These are phyloP conservation scores for Coemansia sp. DNA, from an alignment of 192 early-diverging fungal species.

Conservation along the genomic window DNA sequence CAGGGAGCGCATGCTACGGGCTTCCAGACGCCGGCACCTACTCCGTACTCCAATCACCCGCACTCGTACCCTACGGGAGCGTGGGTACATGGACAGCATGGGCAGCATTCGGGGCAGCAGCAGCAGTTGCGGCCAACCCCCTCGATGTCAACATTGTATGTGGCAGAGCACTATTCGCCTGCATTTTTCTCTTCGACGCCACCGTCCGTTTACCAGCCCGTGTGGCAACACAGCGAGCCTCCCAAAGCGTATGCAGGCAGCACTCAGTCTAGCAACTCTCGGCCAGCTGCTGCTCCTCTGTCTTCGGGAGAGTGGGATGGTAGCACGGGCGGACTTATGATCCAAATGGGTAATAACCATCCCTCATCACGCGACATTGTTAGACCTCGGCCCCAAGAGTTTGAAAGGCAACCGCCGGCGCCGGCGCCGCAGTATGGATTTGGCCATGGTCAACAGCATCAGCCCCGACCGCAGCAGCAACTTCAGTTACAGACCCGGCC, in stretches of 20 bases:
- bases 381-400: not conserved
- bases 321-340: conserved; percentile 7
- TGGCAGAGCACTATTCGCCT: not conserved
- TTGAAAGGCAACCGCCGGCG: not conserved
- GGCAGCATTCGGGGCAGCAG: not conserved
- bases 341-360: not conserved
- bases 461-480: not conserved
- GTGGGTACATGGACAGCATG: not conserved
- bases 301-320: conserved; percentile 6
- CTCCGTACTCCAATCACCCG: conserved; percentile 5
- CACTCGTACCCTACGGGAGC: conserved; percentile 4
- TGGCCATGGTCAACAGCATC: not conserved
- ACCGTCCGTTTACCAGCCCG: conserved; percentile 12
- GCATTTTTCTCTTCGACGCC: not conserved
- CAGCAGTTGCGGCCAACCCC: conserved; percentile 1
- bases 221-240: conserved; percentile 46
- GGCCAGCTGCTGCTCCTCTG: not conserved
- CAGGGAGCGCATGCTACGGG: not conserved
- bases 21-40: not conserved
- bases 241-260: conserved; percentile 15
- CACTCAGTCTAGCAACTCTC: not conserved
- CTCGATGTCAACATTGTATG: not conserved
- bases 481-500: conserved; percentile 1
- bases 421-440: not conserved
- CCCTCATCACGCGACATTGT: not conserved